These are phyloP conservation scores for Salicornia ramosissima DNA, from an alignment of 148 eudicot species.

Conservation along the genomic window DNA sequence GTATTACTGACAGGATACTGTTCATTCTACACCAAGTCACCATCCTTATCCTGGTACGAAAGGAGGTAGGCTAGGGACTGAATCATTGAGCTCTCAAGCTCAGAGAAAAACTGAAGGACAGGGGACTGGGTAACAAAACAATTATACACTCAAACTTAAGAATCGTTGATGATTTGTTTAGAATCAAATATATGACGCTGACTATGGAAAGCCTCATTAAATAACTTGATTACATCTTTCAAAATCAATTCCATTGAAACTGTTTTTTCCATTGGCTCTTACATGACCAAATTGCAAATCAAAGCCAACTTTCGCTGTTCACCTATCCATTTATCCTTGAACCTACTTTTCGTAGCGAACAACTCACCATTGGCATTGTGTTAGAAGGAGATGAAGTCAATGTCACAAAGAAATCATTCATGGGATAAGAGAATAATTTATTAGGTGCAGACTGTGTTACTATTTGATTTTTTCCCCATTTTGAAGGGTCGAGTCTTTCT, in stretches of 20 bases:
- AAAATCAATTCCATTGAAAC: no score
- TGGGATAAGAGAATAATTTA: not conserved
- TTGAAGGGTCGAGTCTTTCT: no score
- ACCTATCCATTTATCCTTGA: no score
- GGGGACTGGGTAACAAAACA: not conserved
- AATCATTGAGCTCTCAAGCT: not conserved
- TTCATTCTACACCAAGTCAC: no score
- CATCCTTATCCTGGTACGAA: not conserved
- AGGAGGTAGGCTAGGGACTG: not conserved
- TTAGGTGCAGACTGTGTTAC: no score
- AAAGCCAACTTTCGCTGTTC: not conserved
- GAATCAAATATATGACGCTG: not conserved
- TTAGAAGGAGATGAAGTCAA: not conserved
- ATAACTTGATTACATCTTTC: not conserved
- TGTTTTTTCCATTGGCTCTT: no score
- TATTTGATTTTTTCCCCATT: no score
- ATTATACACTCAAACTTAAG: not conserved
- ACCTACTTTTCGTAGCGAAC: not conserved
- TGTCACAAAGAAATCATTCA: not conserved
- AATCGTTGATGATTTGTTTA: no score
- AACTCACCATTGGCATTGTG: not conserved
- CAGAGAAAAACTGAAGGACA: no score
- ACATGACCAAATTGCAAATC: not conserved
- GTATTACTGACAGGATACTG: no score
- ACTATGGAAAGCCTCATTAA: not conserved